Evolutionary conservation across 2,329 filamentous ascomycete species (phyloP).

Genomic region (Bipolaris zeicola): DNA sequence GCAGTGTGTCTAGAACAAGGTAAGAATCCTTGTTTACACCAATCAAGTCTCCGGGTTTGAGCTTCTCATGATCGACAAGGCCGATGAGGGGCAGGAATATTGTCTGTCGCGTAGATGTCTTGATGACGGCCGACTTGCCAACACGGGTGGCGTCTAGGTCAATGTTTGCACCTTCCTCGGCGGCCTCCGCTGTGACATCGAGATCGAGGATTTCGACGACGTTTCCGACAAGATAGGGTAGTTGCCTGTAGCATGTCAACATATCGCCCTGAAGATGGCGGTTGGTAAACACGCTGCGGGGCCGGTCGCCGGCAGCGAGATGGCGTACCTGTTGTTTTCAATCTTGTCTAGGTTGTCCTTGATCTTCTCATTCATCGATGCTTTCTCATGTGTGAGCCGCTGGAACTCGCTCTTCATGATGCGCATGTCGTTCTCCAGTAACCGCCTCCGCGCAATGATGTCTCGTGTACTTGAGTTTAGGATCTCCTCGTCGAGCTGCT

Average conservation of each 20-base stretch:
- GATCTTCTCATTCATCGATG: conserved; percentile 96
- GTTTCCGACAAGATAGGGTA: conserved; percentile 97
- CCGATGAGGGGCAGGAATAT: conserved; percentile 98
- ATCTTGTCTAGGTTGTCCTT: conserved; percentile 99
- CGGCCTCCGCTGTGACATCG: conserved; percentile 93
- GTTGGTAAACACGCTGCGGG: conserved; percentile 5
- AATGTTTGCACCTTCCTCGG: conserved; percentile 97
- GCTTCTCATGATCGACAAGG: conserved; percentile 89
- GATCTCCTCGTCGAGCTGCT: conserved; percentile 91
- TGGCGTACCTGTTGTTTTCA: conserved; percentile 87
- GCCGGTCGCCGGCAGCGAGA: not conserved
- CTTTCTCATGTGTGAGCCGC: conserved; percentile 91
- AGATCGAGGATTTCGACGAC: conserved; percentile 97
- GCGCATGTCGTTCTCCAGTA: conserved; percentile 95
- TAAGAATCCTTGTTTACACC: conserved; percentile 99
- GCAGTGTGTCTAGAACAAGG: conserved; percentile 92
- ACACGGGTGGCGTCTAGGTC: conserved; percentile 95
- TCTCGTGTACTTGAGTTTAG: conserved; percentile 91
- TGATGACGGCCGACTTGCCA: conserved; percentile 98
- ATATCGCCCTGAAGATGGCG: not conserved
- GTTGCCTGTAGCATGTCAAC: conserved; percentile 66
- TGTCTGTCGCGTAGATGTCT: conserved; percentile 96
- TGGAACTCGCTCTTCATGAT: conserved; percentile 99
- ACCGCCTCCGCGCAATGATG: conserved; percentile 85
- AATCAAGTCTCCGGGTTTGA: conserved; percentile 95